Evolutionary conservation across 177 flowering plant genomes (phyloP), one percentile per base, ranked within the genome.

Genomic region (Vitis hybrid): DNA sequence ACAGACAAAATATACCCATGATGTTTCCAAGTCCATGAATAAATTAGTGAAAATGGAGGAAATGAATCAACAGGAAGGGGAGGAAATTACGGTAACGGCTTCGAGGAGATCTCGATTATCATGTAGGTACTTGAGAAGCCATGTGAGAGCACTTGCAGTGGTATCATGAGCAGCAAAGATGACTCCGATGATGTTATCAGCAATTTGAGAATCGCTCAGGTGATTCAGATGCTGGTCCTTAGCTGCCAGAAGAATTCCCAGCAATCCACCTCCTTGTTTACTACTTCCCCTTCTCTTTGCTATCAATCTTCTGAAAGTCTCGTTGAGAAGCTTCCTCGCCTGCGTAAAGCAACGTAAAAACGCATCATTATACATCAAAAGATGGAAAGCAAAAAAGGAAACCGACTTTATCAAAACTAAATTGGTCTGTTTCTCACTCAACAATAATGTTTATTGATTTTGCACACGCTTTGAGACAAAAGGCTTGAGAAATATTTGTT

Each of bases 151-250:
- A 72, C 90, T 87, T 0, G 97, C 98, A 18, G 98, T 93, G 0
- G 98, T 93, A 60, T 93, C 98, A 21, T 85, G 97, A 49, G 98
- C 98, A 32, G 98, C 98, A 57, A 93, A 93, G 15, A 93, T 87
- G 0, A 91, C 90, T 54, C 98, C 98, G 14, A 93, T 91, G 52
- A 93, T 80, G 62, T 93, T 91, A 74, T 93, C 98, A 6, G 91
- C 88, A 10, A 93, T 82, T 68, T 91, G 93, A 61, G 82, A 72
- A 60, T 93, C 94, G 16, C 76, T 88, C 1, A 93, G 83, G 8
- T 76, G 55, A n/a, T 75, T 35, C 16, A n/a, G 14, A 32, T 80
- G 65, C 52, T 74, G 68, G 14, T 84, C 77, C 59, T 72, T 74
- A 18, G 74, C 76, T 12, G 75, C 80, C 68, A 91, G 11, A 27